A percentile compares a stretch with the other conserved stretches of the same genome.
Evolutionary conservation across 2,329 filamentous ascomycete genomes (phyloP).

Genomic region (Aspergillus sp.): DNA sequence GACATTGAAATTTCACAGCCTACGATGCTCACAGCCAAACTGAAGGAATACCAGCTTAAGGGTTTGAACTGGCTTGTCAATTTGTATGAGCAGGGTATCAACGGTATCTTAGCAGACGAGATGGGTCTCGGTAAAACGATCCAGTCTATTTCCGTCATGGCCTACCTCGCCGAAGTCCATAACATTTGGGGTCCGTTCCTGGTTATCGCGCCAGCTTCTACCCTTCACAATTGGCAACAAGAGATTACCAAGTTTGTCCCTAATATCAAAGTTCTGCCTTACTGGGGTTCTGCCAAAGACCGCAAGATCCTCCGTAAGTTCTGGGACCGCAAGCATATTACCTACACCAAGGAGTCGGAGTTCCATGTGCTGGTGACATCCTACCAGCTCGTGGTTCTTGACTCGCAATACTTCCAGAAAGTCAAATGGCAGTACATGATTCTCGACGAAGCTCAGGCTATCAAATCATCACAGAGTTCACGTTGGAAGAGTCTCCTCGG

Average conservation of each 20-base stretch:
- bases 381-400: slow-evolving; percentile 94
- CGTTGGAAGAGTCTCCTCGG: slow-evolving; percentile 93
- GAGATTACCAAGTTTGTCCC: slow-evolving; percentile 96
- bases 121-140: slow-evolving; percentile 99
- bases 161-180: slow-evolving; percentile 93
- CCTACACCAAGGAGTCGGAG: slow-evolving; percentile 86
- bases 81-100: slow-evolving; percentile 98
- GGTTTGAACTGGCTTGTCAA: slow-evolving; percentile 99
- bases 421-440: slow-evolving; percentile 99
- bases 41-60: slow-evolving; percentile 99
- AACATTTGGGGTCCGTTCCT: slow-evolving; percentile 98
- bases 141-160: slow-evolving; percentile 99
- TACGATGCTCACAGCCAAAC: slow-evolving; percentile 85
- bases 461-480: slow-evolving; percentile 96
- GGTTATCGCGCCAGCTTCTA: slow-evolving; percentile 93
- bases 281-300: slow-evolving; percentile 94
- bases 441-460: slow-evolving; percentile 95
- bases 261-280: slow-evolving; percentile 89
- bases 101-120: slow-evolving; percentile 96
- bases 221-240: slow-evolving; percentile 98
- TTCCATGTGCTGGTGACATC: slow-evolving; percentile 97
- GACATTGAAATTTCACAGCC: slow-evolving; percentile 94
- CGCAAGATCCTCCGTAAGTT: slow-evolving; percentile 97
- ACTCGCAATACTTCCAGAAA: slow-evolving; percentile 97
- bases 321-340: slow-evolving; percentile 97